These are phyloP conservation scores for Flaveria floridana DNA, from an alignment of 140 eudicot species.

Conservation along the genomic window DNA sequence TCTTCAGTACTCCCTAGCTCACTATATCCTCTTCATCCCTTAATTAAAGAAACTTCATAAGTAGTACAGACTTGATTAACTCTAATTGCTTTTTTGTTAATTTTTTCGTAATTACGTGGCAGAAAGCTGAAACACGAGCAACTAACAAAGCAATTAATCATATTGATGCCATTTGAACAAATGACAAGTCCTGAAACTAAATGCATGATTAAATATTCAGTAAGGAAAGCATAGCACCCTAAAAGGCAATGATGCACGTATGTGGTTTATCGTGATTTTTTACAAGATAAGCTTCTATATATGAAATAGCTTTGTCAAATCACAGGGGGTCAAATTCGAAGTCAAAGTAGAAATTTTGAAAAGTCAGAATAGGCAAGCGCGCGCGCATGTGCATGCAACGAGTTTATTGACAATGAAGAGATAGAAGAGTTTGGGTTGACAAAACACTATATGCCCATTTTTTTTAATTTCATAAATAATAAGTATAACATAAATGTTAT, in stretches of 20 bases:
- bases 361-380: neutral
- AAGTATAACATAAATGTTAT: neutral
- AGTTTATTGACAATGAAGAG: neutral
- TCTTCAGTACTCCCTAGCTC: neutral
- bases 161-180: neutral
- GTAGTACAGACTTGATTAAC: neutral
- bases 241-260: neutral
- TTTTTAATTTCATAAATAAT: neutral
- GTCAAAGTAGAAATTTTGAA: neutral
- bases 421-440: neutral
- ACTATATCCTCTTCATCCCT: neutral
- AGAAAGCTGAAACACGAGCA: too few species aligned
- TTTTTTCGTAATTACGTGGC: neutral
- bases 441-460: neutral
- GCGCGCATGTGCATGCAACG: neutral
- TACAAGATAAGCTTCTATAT: constrained; percentile 8
- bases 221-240: neutral
- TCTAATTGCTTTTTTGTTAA: neutral
- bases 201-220: neutral
- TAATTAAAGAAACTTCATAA: neutral
- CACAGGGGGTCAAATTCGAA: neutral
- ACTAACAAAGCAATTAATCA: neutral
- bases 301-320: neutral
- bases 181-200: constrained; percentile 1
- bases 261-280: constrained; percentile 1